Percentiles rank a stretch among this genome's conserved stretches.
Conservation (phyloP, 169 alveolate genomes). For the Neospora caninum region DNA sequence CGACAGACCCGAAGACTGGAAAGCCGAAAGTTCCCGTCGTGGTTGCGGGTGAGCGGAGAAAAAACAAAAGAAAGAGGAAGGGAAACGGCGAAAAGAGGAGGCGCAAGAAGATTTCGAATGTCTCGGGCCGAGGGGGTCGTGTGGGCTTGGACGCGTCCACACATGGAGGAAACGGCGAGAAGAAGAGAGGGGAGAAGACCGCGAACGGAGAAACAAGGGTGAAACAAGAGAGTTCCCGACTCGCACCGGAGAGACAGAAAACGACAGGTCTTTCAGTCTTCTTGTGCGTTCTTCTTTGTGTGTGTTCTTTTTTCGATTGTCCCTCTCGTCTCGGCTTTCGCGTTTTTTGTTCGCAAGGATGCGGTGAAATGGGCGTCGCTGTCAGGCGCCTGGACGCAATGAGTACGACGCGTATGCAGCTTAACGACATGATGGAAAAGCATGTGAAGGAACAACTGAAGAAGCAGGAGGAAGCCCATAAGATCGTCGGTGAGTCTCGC, state of each 20-base stretch:
- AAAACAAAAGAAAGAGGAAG: background rate
- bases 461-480: slow-evolving; percentile 20
- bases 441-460: slow-evolving; percentile 21
- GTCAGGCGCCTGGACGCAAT: background rate
- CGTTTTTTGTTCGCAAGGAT: background rate
- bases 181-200: no score
- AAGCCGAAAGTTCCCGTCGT: slow-evolving; percentile 86
- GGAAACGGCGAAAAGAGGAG: background rate
- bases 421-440: slow-evolving; percentile 24
- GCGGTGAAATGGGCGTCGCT: slow-evolving; percentile 24
- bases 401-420: slow-evolving; percentile 16
- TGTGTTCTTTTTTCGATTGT: background rate
- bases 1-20: slow-evolving; percentile 79
- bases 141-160: no score
- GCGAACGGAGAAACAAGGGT: no score
- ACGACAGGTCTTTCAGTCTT: background rate
- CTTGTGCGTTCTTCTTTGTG: background rate
- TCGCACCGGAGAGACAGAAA: background rate
- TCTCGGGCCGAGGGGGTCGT: background rate
- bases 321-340: background rate
- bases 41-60: slow-evolving; percentile 70
- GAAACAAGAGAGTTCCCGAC: no score
- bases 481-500: slow-evolving; percentile 7
- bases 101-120: background rate
- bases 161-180: no score